Evolutionary conservation across 1,284 basidiomycete genomes (phyloP), one percentile per base, ranked within the genome.

Genomic region (Vanrija humicola): DNA sequence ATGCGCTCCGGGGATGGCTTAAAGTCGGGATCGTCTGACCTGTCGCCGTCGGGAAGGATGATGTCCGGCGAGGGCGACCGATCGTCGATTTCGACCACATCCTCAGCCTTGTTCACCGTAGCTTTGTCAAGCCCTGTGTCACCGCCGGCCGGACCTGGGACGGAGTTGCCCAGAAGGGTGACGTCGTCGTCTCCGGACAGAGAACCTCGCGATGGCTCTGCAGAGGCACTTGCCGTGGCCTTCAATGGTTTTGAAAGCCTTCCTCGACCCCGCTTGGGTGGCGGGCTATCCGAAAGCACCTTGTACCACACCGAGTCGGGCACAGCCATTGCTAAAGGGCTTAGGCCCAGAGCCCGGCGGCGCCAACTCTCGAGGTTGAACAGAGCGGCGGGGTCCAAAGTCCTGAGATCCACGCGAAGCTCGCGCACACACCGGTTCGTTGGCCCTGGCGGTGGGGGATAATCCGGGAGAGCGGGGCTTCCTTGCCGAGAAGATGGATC

Each of bases 331-430:
- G 57, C 60, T 19, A 69, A 51, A 18, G 61, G 63, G 18, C 58
- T 55, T 12, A 73, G 45, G 7, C 61, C 62, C 10, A 73, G 50
- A 1, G 58, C 44, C 45, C 69, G 59, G 15, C 72, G 58, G 15
- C 72, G 60, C 72, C 72, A 74, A 9, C 55, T 56, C 47, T 74
- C 72, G 14, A 74, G 60, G 1, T 64, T 59, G 48, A 70, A 70
- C 16, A 74, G 59, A 3, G 70, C 69, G 0, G 66, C 65, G 0
- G 69, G 61, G 44, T 72, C 68, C 9, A 74, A 62, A 0, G 68
- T 66, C 16, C 70, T 63, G 0, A 74, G 48, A 47, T 74, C 70
- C 15, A 74, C 55, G 3, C 69, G 64, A 10, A 74, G 57, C 53
- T 72, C 70, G n/a, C 70, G 66, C 2, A 67, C 52, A 7, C 60